Conservation (phyloP, 163 green algal species). For the Chloroidium sp. region DNA sequence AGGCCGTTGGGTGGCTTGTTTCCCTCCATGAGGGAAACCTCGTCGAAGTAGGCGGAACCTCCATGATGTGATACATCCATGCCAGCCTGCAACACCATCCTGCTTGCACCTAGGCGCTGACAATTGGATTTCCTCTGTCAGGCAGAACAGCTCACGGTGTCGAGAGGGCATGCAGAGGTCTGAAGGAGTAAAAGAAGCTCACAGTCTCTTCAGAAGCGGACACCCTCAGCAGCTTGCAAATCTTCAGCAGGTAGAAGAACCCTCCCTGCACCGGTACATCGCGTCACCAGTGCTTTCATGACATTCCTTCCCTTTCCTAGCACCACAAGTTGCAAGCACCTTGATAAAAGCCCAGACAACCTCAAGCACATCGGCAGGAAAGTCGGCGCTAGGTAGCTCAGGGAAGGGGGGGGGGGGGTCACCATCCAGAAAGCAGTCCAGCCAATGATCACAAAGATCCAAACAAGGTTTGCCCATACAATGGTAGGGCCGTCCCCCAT, state of each 20-base stretch:
- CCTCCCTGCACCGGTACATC: not conserved
- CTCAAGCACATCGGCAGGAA: no score
- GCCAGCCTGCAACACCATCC: constrained; percentile 4
- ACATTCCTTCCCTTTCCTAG: not conserved
- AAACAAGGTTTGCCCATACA: constrained; percentile 32
- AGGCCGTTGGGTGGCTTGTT: not conserved
- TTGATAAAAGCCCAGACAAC: not conserved
- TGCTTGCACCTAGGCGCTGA: no score
- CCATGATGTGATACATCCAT: constrained; percentile 19
- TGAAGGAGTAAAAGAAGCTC: not conserved
- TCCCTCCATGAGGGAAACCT: not conserved
- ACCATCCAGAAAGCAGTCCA: constrained; percentile 26
- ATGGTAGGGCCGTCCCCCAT: constrained; percentile 22
- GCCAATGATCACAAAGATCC: constrained; percentile 37
- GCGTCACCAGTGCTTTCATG: not conserved
- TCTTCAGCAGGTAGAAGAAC: not conserved
- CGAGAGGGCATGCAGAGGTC: not conserved
- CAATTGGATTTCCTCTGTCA: not conserved
- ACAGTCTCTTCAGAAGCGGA: not conserved
- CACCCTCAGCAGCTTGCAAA: not conserved
- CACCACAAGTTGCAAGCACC: not conserved
- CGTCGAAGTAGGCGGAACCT: constrained; percentile 13
- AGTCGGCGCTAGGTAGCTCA: no score
- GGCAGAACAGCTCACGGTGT: no score
- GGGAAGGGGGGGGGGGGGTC: not conserved